Evolutionary conservation across 2,329 filamentous ascomycete species (phyloP).

Genomic region (Fusarium keratoplasticum): DNA sequence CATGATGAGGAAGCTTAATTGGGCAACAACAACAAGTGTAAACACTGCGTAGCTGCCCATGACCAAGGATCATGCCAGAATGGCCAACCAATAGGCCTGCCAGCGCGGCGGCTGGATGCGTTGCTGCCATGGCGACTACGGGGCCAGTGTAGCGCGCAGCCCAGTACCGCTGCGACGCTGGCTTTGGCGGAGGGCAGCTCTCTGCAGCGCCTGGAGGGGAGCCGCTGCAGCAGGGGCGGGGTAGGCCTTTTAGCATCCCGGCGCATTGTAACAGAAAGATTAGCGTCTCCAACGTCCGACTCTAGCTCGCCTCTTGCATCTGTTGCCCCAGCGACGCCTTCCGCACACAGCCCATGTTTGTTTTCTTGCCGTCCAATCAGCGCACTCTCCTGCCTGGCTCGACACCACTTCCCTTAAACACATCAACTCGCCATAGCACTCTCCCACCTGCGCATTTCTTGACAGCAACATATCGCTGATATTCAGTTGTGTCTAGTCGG

Average conservation of each 20-base stretch:
- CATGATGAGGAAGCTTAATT: constrained; percentile 34
- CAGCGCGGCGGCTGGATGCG: constrained; percentile 36
- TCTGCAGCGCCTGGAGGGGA: constrained; percentile 35
- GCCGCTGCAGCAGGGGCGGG: constrained; percentile 42
- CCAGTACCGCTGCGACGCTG: constrained; percentile 31
- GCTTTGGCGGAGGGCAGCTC: constrained; percentile 26
- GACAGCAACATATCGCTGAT: constrained; percentile 42
- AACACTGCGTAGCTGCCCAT: constrained; percentile 32
- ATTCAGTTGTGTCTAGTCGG: constrained; percentile 30
- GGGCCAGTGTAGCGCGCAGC: constrained; percentile 27
- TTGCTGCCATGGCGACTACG: constrained; percentile 49
- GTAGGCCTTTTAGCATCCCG: constrained; percentile 33
- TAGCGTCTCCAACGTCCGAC: constrained; percentile 41
- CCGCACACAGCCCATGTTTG: constrained; percentile 42
- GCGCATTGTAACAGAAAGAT: constrained; percentile 45
- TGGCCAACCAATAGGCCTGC: constrained; percentile 38
- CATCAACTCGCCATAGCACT: constrained; percentile 43
- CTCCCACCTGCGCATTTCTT: constrained; percentile 40
- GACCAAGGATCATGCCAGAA: constrained; percentile 44
- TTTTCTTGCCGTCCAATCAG: constrained; percentile 49
- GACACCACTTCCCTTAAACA: constrained; percentile 48
- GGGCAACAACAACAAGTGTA: constrained; percentile 41
- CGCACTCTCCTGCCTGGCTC: constrained; percentile 24
- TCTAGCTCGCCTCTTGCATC: constrained; percentile 20
- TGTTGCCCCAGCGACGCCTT: constrained; percentile 46